phyloP scores from a whole-genome alignment of 176 grass and related monocot genomes.

The Cocos nucifera region DNA sequence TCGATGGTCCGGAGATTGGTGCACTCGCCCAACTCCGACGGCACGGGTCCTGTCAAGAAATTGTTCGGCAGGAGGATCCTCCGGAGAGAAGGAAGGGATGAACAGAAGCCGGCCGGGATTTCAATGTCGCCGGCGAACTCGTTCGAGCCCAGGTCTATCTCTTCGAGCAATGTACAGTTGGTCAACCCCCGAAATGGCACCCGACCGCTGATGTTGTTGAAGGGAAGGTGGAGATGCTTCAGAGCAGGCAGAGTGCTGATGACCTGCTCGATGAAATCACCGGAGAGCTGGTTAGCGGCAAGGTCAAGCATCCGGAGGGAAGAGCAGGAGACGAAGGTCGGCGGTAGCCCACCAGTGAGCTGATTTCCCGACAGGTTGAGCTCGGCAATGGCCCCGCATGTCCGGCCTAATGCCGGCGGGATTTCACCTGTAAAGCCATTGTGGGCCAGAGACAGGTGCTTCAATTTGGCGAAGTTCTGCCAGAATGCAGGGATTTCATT shows the following conservation, averaged over 20 bases:
- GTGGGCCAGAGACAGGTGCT: conserved; percentile 45
- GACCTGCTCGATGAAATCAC: conserved; percentile 46
- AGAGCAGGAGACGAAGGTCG: conserved; percentile 48
- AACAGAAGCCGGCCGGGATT: conserved; percentile 51
- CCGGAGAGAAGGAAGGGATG: conserved; percentile 36
- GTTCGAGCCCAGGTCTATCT: conserved; percentile 72
- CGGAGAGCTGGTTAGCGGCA: conserved; percentile 62
- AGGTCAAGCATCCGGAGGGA: conserved; percentile 56
- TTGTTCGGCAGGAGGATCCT: conserved; percentile 70
- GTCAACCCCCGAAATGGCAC: conserved; percentile 45
- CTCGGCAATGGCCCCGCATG: conserved; percentile 46
- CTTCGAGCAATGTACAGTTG: conserved; percentile 51
- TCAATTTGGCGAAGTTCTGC: conserved; percentile 29
- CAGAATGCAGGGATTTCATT: conserved; percentile 47
- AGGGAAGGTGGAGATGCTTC: conserved; percentile 43
- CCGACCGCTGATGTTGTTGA: conserved; percentile 70
- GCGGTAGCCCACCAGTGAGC: conserved; percentile 48
- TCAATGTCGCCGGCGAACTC: conserved; percentile 29
- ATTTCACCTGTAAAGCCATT: conserved; percentile 45
- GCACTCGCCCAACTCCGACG: conserved; percentile 44
- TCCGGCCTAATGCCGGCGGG: conserved; percentile 42
- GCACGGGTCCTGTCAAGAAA: conserved; percentile 48
- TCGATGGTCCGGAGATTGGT: conserved; percentile 66
- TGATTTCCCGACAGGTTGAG: conserved; percentile 58
- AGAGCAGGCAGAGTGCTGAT: conserved; percentile 61